Conservation (phyloP, 164 flowering plant species). For the Vitis labrusca region DNA sequence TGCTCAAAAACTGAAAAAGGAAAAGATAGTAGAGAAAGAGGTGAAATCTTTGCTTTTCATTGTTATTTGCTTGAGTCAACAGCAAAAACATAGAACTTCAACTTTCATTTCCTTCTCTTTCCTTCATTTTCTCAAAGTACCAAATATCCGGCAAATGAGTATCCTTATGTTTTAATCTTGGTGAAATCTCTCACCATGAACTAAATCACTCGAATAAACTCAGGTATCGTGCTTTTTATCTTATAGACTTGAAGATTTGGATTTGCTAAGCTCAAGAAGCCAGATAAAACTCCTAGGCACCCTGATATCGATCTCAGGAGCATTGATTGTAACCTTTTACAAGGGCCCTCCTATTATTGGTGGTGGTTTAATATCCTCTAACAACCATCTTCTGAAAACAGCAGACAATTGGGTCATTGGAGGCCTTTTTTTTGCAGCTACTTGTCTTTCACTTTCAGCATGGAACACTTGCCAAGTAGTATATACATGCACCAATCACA, state of each 20-base stretch:
- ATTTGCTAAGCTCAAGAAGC: conserved; percentile 34
- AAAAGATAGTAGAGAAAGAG: too few species aligned
- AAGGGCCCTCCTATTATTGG: conserved; percentile 42
- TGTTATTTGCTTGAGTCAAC: too few species aligned
- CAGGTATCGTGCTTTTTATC: background rate
- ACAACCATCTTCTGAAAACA: conserved; percentile 8
- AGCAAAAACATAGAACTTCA: too few species aligned
- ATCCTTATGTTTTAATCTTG: background rate
- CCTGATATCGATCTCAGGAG: conserved; percentile 45
- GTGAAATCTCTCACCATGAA: background rate
- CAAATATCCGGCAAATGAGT: too few species aligned
- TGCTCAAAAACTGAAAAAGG: too few species aligned
- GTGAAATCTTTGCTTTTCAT: too few species aligned
- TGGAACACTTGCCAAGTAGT: conserved; percentile 35
- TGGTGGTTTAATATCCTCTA: conserved; percentile 2
- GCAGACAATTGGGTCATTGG: conserved; percentile 47
- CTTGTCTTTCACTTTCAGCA: conserved; percentile 22
- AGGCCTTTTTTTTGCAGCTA: conserved; percentile 33
- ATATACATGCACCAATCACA: background rate
- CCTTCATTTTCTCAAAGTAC: too few species aligned
- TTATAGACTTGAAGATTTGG: conserved; percentile 44
- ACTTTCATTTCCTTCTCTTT: too few species aligned
- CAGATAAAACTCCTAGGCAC: conserved; percentile 43
- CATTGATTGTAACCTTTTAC: conserved; percentile 45
- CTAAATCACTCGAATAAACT: too few species aligned